Evolutionary conservation across 768 basidiomycete species (phyloP).

Genomic region (Collybia sp.): DNA sequence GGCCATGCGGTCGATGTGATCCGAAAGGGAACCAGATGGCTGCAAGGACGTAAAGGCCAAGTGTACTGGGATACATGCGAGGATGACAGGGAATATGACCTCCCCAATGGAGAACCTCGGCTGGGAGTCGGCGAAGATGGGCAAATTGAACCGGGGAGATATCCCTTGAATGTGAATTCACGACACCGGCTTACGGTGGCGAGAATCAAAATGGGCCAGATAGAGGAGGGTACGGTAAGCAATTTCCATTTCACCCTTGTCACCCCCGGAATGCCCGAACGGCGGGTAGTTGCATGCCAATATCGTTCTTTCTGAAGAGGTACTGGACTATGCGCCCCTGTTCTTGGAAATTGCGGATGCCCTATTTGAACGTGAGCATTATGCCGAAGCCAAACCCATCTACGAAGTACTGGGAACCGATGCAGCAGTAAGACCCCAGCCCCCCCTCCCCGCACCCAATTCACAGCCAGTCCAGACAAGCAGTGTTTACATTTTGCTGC

Average conservation of each 20-base stretch:
- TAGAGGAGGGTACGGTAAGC: slow-evolving; percentile 61
- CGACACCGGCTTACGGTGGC: slow-evolving; percentile 82
- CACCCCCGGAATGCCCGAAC: not conserved
- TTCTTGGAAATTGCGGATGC: slow-evolving; percentile 86
- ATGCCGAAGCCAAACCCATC: slow-evolving; percentile 72
- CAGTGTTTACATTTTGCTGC: slow-evolving; percentile 63
- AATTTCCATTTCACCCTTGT: not conserved
- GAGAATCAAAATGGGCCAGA: slow-evolving; percentile 73
- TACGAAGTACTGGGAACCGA: slow-evolving; percentile 77
- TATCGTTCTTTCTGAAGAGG: slow-evolving; percentile 66
- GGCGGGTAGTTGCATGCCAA: slow-evolving; percentile 66
- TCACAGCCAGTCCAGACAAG: slow-evolving; percentile 49
- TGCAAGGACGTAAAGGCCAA: slow-evolving; percentile 77
- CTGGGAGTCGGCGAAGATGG: slow-evolving; percentile 30
- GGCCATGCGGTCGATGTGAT: slow-evolving; percentile 66
- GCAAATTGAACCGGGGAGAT: slow-evolving; percentile 51
- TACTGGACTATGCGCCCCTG: slow-evolving; percentile 70
- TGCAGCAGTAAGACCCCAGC: slow-evolving; percentile 49
- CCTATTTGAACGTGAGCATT: slow-evolving; percentile 72
- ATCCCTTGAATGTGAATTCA: slow-evolving; percentile 68
- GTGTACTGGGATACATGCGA: slow-evolving; percentile 75
- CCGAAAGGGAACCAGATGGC: slow-evolving; percentile 78
- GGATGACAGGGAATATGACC: slow-evolving; percentile 90
- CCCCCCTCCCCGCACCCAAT: not conserved
- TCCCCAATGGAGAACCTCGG: slow-evolving; percentile 25